A percentile compares a stretch with the other conserved stretches of the same genome.
Conservation (phyloP, 495 filamentous ascomycete genomes). For the Parathielavia hyrcaniae region DNA sequence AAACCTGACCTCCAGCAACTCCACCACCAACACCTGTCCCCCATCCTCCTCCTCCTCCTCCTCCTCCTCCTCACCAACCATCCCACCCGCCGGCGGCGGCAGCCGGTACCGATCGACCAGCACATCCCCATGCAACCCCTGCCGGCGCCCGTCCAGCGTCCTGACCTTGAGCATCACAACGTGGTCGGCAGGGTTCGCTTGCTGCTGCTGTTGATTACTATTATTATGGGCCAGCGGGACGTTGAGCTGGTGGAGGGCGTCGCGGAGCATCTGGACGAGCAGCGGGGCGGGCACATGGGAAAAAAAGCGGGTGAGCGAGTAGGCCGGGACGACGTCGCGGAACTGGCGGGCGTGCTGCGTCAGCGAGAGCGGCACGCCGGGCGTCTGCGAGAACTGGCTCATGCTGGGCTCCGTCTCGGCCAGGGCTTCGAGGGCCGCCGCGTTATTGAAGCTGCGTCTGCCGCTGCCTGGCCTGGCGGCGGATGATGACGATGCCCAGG, state of each 20-base stretch:
- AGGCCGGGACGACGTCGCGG: conserved; percentile 73
- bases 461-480: neutral
- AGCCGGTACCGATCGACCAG: conserved; percentile 61
- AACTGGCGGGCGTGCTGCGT: conserved; percentile 87
- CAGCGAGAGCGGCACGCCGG: conserved; percentile 67
- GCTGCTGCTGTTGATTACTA: no score
- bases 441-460: neutral
- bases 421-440: conserved; percentile 55
- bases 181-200: conserved; percentile 29
- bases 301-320: conserved; percentile 85
- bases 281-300: conserved; percentile 71
- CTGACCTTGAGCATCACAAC: conserved; percentile 63
- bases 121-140: conserved; percentile 76
- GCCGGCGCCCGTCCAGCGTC: conserved; percentile 71
- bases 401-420: conserved; percentile 77
- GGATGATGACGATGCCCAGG: conserved; percentile 25
- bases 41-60: neutral
- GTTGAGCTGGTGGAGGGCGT: conserved; percentile 75
- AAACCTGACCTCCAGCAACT: conserved; percentile 80
- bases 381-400: conserved; percentile 81
- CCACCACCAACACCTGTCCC: no score
- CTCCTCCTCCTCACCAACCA: neutral
- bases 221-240: conserved; percentile 55
- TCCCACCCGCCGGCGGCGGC: conserved; percentile 13
- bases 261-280: conserved; percentile 70